Evolutionary conservation across 148 eudicot genomes (phyloP).

Genomic region (Dianthus caryophyllus): DNA sequence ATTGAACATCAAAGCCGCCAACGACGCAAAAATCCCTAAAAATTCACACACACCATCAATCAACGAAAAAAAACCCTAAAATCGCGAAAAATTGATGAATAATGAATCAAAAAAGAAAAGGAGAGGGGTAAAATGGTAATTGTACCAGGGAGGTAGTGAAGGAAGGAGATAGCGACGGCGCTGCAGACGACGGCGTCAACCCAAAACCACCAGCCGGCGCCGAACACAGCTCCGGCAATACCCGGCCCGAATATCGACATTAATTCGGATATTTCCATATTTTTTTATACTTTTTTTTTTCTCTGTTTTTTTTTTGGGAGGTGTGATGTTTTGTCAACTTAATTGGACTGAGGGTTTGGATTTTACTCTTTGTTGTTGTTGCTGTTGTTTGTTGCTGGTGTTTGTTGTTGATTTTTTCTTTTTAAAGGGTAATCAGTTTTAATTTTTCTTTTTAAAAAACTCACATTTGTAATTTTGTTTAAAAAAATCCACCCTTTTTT

Average conservation of each 20-base stretch:
- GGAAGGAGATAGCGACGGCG: conserved; percentile 64
- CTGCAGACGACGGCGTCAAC: conserved; percentile 97
- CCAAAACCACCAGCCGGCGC: conserved; percentile 99
- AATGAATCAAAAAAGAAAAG: not conserved
- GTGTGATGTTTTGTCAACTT: too few species aligned
- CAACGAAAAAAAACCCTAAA: not conserved
- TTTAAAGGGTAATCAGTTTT: too few species aligned
- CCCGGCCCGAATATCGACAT: conserved; percentile 93
- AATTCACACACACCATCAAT: not conserved
- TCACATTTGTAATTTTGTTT: too few species aligned
- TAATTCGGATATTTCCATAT: conserved; percentile 68
- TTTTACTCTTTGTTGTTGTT: too few species aligned
- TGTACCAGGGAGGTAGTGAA: conserved; percentile 85
- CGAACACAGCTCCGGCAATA: conserved; percentile 80
- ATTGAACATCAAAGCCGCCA: conserved; percentile 96
- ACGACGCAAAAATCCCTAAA: conserved; percentile 80
- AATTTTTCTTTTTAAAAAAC: too few species aligned
- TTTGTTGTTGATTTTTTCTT: too few species aligned
- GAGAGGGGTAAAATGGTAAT: conserved; percentile 3
- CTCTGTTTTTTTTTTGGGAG: not conserved
- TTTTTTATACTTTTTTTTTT: not conserved
- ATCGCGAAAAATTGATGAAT: not conserved
- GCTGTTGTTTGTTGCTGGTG: too few species aligned
- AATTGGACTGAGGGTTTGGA: too few species aligned
- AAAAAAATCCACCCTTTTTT: too few species aligned